Evolutionary conservation across 495 filamentous ascomycete species (phyloP).

Genomic region (Trichoderma orchidacearum): DNA sequence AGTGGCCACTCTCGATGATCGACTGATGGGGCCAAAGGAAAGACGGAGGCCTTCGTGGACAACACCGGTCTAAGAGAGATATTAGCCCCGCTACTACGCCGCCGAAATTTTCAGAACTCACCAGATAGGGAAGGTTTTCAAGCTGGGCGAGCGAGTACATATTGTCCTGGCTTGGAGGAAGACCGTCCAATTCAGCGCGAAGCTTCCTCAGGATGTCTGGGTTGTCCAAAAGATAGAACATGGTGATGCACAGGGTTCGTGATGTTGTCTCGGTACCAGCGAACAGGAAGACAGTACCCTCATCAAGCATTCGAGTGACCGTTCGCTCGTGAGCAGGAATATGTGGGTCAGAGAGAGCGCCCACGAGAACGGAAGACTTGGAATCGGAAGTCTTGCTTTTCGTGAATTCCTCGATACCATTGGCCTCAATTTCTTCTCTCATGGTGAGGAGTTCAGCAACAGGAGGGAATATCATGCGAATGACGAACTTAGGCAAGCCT

Average conservation of each 20-base stretch:
- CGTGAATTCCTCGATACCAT: no score
- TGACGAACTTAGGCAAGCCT: no score
- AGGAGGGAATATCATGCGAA: constrained; percentile 2
- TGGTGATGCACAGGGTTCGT: constrained; percentile 13
- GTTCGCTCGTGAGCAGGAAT: constrained; percentile 24
- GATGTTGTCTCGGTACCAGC: constrained; percentile 32
- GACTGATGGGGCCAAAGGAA: constrained; percentile 22
- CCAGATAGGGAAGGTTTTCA: constrained; percentile 39
- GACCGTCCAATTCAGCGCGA: constrained; percentile 15
- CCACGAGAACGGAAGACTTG: constrained; percentile 21
- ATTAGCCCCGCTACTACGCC: background rate
- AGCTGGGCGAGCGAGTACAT: constrained; percentile 24
- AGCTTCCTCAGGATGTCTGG: constrained; percentile 12
- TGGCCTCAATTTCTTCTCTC: background rate
- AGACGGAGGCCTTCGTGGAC: constrained; percentile 36
- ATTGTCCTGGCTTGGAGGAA: constrained; percentile 10
- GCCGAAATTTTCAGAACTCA: constrained; percentile 2
- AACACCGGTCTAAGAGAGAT: constrained; percentile 17
- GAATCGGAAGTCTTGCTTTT: background rate
- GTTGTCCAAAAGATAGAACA: constrained; percentile 25
- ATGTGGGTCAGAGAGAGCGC: constrained; percentile 20
- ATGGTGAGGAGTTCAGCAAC: constrained; percentile 3
- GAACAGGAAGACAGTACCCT: constrained; percentile 22
- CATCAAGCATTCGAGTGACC: constrained; percentile 20
- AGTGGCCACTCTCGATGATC: constrained; percentile 23